Conservation (phyloP, 768 basidiomycete genomes). For the Lanmaoa rubissima region DNA sequence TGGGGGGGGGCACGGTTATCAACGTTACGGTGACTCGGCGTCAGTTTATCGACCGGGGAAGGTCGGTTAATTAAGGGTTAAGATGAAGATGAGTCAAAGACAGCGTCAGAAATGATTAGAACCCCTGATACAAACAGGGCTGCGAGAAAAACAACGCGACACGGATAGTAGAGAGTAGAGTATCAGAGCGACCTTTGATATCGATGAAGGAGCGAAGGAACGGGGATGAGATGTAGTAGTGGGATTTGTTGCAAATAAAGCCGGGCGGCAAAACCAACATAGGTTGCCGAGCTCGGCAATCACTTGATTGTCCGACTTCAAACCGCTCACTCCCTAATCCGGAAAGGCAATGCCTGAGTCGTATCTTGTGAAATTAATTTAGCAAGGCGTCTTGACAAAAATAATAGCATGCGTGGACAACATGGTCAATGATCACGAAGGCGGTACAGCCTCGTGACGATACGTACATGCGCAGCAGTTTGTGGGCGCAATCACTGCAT, state of each 20-base stretch:
- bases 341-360: slow-evolving; percentile 21
- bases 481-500: slow-evolving; percentile 23
- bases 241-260: slow-evolving; percentile 42
- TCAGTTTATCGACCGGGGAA: slow-evolving; percentile 41
- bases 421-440: slow-evolving; percentile 12
- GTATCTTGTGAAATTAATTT: slow-evolving; percentile 26
- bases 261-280: slow-evolving; percentile 37
- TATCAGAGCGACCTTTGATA: slow-evolving; percentile 20
- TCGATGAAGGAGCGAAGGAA: slow-evolving; percentile 31
- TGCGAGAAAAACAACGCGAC: slow-evolving; percentile 4
- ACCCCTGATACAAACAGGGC: background rate
- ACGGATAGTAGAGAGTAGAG: slow-evolving; percentile 10
- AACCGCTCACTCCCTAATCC: slow-evolving; percentile 32
- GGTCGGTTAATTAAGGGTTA: slow-evolving; percentile 40
- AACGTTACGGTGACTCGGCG: slow-evolving; percentile 41
- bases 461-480: slow-evolving; percentile 16
- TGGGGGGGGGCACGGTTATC: slow-evolving; percentile 33
- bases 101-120: slow-evolving; percentile 5
- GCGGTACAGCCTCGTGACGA: slow-evolving; percentile 25
- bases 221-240: slow-evolving; percentile 32
- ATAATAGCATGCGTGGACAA: slow-evolving; percentile 20
- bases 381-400: slow-evolving; percentile 13
- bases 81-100: slow-evolving; percentile 26
- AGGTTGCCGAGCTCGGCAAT: slow-evolving; percentile 39
- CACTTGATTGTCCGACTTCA: slow-evolving; percentile 36